These are phyloP conservation scores for Eucalyptus viminalis DNA, from an alignment of 345 rosid species.

Conservation along the genomic window DNA sequence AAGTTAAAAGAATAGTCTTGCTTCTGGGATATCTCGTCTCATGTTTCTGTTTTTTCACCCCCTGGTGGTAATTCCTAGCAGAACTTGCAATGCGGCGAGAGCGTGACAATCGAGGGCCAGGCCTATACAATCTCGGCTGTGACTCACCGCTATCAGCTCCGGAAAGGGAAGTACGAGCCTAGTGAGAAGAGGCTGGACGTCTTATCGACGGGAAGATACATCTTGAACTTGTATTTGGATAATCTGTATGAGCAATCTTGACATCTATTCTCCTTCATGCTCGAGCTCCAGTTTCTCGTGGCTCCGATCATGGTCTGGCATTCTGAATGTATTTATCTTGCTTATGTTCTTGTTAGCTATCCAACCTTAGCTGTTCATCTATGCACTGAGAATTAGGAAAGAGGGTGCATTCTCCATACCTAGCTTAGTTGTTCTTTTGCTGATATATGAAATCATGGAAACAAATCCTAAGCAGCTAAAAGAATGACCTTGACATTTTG, in stretches of 20 bases:
- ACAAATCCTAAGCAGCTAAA: background rate
- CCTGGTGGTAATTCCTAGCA: constrained; percentile 6
- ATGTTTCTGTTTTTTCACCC: background rate
- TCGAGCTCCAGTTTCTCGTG: background rate
- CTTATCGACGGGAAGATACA: constrained; percentile 67
- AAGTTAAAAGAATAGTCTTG: background rate
- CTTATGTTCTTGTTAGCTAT: background rate
- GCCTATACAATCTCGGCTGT: constrained; percentile 70
- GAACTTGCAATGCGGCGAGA: constrained; percentile 88
- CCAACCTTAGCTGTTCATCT: background rate
- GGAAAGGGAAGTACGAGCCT: constrained; percentile 83
- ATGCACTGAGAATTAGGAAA: background rate
- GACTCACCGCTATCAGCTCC: constrained; percentile 81
- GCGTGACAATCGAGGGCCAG: constrained; percentile 82
- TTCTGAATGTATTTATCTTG: background rate
- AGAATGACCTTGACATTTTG: background rate
- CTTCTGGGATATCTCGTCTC: background rate
- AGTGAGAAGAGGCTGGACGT: constrained; percentile 90
- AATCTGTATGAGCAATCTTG: constrained; percentile 63
- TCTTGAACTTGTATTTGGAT: constrained; percentile 65
- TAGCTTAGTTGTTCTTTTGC: background rate
- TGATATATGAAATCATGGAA: background rate
- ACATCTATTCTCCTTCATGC: background rate
- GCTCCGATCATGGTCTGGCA: background rate
- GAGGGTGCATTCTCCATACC: background rate